Evolutionary conservation across 257 asterid species (phyloP), one percentile per base, ranked within the genome.

Genomic region (Fraxinus pennsylvanica): DNA sequence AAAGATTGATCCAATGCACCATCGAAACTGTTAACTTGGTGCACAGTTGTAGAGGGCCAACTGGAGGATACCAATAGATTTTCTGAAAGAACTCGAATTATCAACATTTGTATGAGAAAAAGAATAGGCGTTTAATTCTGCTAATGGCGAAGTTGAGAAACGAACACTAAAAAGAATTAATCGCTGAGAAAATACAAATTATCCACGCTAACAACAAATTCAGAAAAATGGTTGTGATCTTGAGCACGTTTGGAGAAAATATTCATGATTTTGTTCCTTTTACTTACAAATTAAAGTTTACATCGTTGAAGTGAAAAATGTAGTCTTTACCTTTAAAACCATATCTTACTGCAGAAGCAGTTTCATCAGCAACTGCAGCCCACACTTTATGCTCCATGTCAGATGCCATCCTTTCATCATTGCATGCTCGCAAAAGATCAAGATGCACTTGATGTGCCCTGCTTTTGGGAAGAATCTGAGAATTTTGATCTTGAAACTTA

Each of bases 271-370:
- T 25, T 69, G 14, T 32, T 54, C 17, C 65, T 12, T 63, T 29
- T 38, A 54, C 3, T 14, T 59, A 78, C 36, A 76, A 63, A 85
- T 68, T 35, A 38, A 79, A 2, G 32, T 9, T 71, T 71, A 77
- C 78, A 74, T 30, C 73, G 52, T 43, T 35, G 39, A 81, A 2
- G 29, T 57, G 72, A 63, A 82, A 27, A 68, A 61, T 33, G 71
- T 38, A 38, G 43, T 15, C 45, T 77, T 74, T 85, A 92, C 97
- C 99, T 91, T 84, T 89, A 80, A 90, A 86, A 54, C 96, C 97
- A 47, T 91, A 92, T 84, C 96, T 91, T 85, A 93, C 98, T 30
- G 98, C 96, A 73, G 92, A 81, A 78, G 99, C 98, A 80, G 99
- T 95, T 90, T 95, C 99, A 79, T 90, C 89, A 79, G 96, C 92